Base-by-base conservation (phyloP, 2,329 filamentous ascomycete genomes). In the Sarocladium brachiariae region DNA sequence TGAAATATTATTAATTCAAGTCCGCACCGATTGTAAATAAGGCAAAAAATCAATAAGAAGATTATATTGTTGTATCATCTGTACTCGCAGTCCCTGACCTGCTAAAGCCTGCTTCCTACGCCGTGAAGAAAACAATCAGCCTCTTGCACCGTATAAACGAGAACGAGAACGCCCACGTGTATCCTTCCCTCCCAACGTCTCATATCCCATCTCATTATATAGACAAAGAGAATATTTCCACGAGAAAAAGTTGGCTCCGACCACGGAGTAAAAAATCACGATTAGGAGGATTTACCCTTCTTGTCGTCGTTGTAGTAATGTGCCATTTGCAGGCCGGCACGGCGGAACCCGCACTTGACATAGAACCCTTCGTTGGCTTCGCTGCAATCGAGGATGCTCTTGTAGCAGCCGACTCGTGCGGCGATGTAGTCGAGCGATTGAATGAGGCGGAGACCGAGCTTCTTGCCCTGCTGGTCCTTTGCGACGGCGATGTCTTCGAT, bases 311-410 rank as follows among this genome's bases (percentile, higher is more conserved):
- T 89, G 66, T 95, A 93, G 71, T 96, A 96, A 74, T 96, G 89
- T 38, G 92, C 90, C 93, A 99, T 97, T 71, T 99, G 89, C 51
- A 96, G 72, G 14, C 93, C 93, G 24, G 90, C 92, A 55, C 89
- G 77, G 70, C 89, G 86, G 70, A 95, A 97, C 52, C 92, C 92
- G 70, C 93, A 97, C 78, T 97, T 97, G 68, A 96, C 78, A 68
- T 99, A 99, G 75, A 99, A 97, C 19, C 91, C 92, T 69, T 96
- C 90, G 67, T 97, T 99, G 60, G 86, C 82, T 70, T 96, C 92
- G 58, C 87, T 95, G 75, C 93, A 99, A 70, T 97, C 92, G 57
- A 97, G 80, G 59, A 99, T 97, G 57, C 84, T 90, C 85, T 93
- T 97, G 72, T 97, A 97, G 71, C 92, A 97, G 51, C 92, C 93